Conservation (phyloP, 345 rosid genomes). For the Cochlearia excelsa region DNA sequence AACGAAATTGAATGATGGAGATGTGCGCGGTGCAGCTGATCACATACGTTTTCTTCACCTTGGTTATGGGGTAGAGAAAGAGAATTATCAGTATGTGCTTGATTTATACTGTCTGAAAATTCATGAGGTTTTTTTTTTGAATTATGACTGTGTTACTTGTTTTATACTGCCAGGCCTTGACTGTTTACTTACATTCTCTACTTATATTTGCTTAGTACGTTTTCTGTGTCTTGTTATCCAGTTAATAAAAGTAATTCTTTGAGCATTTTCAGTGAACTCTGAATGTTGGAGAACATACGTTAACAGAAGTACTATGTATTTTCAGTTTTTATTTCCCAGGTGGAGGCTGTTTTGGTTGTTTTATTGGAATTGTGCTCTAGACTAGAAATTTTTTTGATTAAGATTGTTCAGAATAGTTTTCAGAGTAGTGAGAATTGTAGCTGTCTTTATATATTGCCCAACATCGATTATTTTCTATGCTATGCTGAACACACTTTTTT, state of each 20-base stretch:
- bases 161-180: conserved; percentile 6
- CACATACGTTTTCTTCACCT: conserved; percentile 66
- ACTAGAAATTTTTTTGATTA: background rate
- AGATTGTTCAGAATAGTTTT: conserved; percentile 9
- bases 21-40: conserved; percentile 54
- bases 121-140: conserved; percentile 15
- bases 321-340: conserved; percentile 10
- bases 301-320: conserved; percentile 1
- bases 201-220: conserved; percentile 4
- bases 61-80: conserved; percentile 64
- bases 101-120: conserved; percentile 19
- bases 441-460: conserved; percentile 13
- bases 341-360: conserved; percentile 11
- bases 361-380: conserved; percentile 3
- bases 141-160: conserved; percentile 2
- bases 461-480: background rate
- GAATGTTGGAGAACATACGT: conserved; percentile 7
- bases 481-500: background rate
- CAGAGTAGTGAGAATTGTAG: conserved; percentile 10
- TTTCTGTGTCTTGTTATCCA: background rate
- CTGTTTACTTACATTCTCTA: background rate
- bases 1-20: conserved; percentile 41
- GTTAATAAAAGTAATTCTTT: conserved; percentile 2
- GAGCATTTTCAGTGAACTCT: conserved; percentile 2
- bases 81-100: conserved; percentile 59